These are phyloP conservation scores for Linnemannia hyalina DNA, from an alignment of 192 early-diverging fungal genomes.

Conservation along the genomic window DNA sequence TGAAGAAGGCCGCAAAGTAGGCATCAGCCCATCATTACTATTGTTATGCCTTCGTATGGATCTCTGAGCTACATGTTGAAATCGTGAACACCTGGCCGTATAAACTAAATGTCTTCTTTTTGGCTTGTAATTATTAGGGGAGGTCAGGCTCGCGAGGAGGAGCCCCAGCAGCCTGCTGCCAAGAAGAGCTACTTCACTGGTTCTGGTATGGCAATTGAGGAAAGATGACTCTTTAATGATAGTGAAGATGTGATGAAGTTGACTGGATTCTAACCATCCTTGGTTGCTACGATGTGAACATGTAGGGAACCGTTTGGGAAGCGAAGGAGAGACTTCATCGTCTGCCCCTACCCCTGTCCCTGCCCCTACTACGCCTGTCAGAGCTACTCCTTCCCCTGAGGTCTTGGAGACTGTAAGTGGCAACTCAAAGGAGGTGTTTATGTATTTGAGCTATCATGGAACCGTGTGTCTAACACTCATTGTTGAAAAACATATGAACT, in stretches of 20 bases:
- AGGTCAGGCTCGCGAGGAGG: slow-evolving; percentile 43
- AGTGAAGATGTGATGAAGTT: neutral
- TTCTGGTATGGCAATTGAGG: slow-evolving; percentile 30
- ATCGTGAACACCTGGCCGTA: neutral
- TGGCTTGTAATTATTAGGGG: slow-evolving; percentile 14
- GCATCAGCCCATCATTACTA: neutral
- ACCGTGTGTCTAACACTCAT: neutral
- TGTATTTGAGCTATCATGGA: slow-evolving; percentile 6
- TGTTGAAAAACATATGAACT: neutral
- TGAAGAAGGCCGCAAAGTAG: slow-evolving; percentile 82
- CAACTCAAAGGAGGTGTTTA: neutral
- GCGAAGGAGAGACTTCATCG: slow-evolving; percentile 65
- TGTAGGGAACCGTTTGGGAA: slow-evolving; percentile 63
- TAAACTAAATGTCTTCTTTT: neutral
- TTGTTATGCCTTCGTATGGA: neutral
- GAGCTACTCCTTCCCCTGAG: slow-evolving; percentile 34
- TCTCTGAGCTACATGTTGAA: neutral
- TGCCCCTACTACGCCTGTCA: slow-evolving; percentile 5
- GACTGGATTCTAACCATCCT: neutral
- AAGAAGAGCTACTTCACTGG: slow-evolving; percentile 44
- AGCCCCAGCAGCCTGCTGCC: slow-evolving; percentile 25
- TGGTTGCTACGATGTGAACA: neutral
- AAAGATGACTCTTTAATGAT: neutral
- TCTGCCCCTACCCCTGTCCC: slow-evolving; percentile 7
- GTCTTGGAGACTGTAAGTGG: slow-evolving; percentile 34